Base-by-base conservation (phyloP, 2,329 filamentous ascomycete genomes). In the Alternaria consortialis region DNA sequence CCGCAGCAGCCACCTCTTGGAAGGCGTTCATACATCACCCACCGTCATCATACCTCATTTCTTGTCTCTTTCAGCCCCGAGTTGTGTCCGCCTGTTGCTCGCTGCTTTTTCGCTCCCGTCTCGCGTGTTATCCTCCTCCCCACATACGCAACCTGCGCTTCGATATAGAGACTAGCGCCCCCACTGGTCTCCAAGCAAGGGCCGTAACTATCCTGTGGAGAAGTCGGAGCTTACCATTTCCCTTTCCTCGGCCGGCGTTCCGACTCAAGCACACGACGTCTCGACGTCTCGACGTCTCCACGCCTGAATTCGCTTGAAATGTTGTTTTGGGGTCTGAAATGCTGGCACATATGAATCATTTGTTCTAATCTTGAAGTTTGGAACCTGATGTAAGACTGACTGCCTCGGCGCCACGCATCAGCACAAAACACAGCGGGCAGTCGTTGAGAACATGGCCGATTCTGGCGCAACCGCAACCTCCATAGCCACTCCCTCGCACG, bases 401-500 rank as follows among this genome's bases (percentile, higher is more conserved):
- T 55, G 61, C 55, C 31, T 52, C 13, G 58, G 39, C 44, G 44
- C 54, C 51, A 42, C 60, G 56, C 64, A 31, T 62, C 44, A 44
- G 44, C 44, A 20, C 62, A 62, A 62, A 63, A 63, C 58, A 54
- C 37, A 17, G 66, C 63, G 61, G 65, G 71, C 70, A 60, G 31
- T 60, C 68, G 67, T 65, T 59, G 56, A 67, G 61, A 66, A 63
- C 54, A 75, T 75, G 74, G 63, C 66, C 68, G 65, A 71, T 50
- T 66, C 69, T 47, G 66, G 65, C 68, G 72, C 73, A 59, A 71
- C 68, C 53, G 62, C 67, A 59, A 60, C 69, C 56, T 65, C 71
- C 47, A 75, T 74, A 71, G 69, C 71, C 51, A 71, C 72, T 56
- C 63, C 70, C 52, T 72, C 68, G 51, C 70, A 71, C 43, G 59